phyloP scores from a whole-genome alignment of 495 filamentous ascomycete species.

The Collariella sp. region DNA sequence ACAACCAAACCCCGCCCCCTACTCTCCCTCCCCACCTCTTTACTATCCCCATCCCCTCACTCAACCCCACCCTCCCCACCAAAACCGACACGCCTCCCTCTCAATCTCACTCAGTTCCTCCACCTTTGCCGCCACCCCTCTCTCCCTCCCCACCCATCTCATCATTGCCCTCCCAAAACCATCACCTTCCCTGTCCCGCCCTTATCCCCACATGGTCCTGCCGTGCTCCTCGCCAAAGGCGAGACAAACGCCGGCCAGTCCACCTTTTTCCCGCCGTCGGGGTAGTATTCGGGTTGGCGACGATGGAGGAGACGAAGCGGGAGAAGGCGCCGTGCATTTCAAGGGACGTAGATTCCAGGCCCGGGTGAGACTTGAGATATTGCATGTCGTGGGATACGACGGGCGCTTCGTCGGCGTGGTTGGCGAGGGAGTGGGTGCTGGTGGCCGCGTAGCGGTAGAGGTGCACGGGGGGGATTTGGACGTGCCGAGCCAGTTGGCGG shows the following conservation, averaged over 20 bases:
- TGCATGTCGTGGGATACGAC: slow-evolving; percentile 47
- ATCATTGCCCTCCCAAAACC: slow-evolving; percentile 56
- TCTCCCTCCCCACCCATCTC: slow-evolving; percentile 40
- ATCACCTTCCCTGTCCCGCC: slow-evolving; percentile 28
- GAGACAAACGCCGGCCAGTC: slow-evolving; percentile 27
- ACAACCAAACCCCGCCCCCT: not conserved
- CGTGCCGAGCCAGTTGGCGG: not conserved
- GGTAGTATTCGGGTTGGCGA: not conserved
- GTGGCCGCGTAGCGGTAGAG: slow-evolving; percentile 53
- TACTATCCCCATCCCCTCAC: slow-evolving; percentile 28
- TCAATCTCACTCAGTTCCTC: slow-evolving; percentile 36
- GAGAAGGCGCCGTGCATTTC: slow-evolving; percentile 49
- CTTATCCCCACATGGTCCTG: too few relatives aligned
- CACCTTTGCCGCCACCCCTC: slow-evolving; percentile 38
- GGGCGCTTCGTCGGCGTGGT: slow-evolving; percentile 52
- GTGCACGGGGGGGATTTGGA: slow-evolving; percentile 33
- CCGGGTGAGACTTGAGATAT: slow-evolving; percentile 27
- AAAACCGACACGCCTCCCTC: slow-evolving; percentile 47
- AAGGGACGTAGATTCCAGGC: slow-evolving; percentile 42
- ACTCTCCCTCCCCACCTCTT: not conserved
- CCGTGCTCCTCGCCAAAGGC: slow-evolving; percentile 6
- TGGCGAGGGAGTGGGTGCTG: slow-evolving; percentile 41
- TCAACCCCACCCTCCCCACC: slow-evolving; percentile 41
- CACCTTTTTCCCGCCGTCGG: slow-evolving; percentile 28
- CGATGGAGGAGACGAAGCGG: slow-evolving; percentile 40